phyloP scores from a whole-genome alignment of 495 filamentous ascomycete species.

The Hypoxylon lenormandii region DNA sequence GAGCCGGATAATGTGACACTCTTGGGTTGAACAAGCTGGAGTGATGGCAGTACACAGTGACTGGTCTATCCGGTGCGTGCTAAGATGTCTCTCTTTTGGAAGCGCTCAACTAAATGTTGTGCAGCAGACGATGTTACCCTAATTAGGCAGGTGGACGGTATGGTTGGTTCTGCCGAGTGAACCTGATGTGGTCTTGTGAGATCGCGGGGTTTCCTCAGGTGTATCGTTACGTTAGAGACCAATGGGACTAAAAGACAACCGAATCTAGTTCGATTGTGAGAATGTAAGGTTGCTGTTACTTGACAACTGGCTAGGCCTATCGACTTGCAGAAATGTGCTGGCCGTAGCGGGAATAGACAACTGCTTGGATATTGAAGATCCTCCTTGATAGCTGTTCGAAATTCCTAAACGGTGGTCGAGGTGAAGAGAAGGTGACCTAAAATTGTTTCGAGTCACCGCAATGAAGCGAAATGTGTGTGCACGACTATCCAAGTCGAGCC shows the following conservation, averaged over 20 bases:
- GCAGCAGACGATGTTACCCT: slow-evolving; percentile 45
- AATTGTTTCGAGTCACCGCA: slow-evolving; percentile 24
- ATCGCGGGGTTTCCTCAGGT: slow-evolving; percentile 41
- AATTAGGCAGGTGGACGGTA: slow-evolving; percentile 44
- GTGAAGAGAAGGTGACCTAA: slow-evolving; percentile 30
- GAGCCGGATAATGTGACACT: slow-evolving; percentile 42
- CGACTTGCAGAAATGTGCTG: slow-evolving; percentile 6
- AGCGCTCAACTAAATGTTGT: slow-evolving; percentile 30
- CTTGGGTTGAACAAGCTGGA: slow-evolving; percentile 26
- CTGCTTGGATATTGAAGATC: slow-evolving; percentile 25
- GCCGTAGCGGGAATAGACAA: background rate
- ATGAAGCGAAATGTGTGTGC: slow-evolving; percentile 41
- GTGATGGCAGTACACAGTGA: slow-evolving; percentile 29
- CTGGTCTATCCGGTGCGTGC: slow-evolving; percentile 20
- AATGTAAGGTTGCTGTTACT: slow-evolving; percentile 42
- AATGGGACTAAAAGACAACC: slow-evolving; percentile 11
- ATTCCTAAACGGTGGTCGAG: slow-evolving; percentile 31
- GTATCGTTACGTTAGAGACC: slow-evolving; percentile 46
- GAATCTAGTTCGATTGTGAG: slow-evolving; percentile 25
- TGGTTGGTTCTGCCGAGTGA: slow-evolving; percentile 40
- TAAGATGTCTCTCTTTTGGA: slow-evolving; percentile 31
- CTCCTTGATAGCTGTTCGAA: slow-evolving; percentile 23
- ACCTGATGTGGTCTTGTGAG: slow-evolving; percentile 45
- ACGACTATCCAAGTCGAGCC: slow-evolving; percentile 20
- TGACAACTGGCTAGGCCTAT: slow-evolving; percentile 11